Evolutionary conservation across 441 rosid species (phyloP).

Genomic region (Caryocar brasiliense): DNA sequence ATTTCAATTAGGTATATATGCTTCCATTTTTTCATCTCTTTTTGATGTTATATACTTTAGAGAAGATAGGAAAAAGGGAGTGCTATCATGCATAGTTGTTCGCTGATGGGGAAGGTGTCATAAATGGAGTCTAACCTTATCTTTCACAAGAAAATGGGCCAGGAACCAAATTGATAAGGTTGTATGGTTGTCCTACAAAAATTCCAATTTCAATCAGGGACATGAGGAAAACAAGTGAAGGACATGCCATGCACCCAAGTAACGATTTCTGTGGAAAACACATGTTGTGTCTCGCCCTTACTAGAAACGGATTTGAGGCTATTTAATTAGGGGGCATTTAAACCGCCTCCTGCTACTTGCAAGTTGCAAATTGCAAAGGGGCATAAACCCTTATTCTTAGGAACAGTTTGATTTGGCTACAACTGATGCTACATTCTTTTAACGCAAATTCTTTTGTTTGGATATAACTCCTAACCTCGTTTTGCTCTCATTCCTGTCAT

Average conservation of each 20-base stretch:
- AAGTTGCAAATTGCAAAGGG: too few relatives aligned
- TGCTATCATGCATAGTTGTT: too few relatives aligned
- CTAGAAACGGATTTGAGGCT: not conserved
- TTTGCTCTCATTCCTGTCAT: conserved; percentile 18
- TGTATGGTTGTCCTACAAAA: conserved; percentile 4
- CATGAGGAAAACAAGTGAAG: not conserved
- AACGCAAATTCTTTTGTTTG: conserved; percentile 9
- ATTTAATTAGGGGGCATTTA: not conserved
- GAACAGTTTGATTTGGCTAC: not conserved
- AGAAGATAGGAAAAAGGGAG: too few relatives aligned
- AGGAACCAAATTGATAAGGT: conserved; percentile 4
- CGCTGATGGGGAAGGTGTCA: conserved; percentile 1
- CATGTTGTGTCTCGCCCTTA: conserved; percentile 21
- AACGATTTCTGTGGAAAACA: conserved; percentile 7
- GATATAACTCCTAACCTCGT: not conserved
- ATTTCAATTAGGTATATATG: too few relatives aligned
- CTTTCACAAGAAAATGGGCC: conserved; percentile 1
- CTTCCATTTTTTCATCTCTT: too few relatives aligned
- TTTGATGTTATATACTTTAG: too few relatives aligned
- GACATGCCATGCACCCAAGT: conserved; percentile 13
- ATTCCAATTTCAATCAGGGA: not conserved
- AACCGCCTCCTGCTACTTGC: too few relatives aligned
- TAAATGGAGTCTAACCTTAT: conserved; percentile 1
- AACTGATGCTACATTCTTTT: conserved; percentile 2
- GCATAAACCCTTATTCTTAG: not conserved